Percentiles rank a stretch among this genome's conserved stretches.
These are phyloP conservation scores for Pseudocercospora fuligena DNA, from an alignment of 2,329 filamentous ascomycete species.

Conservation along the genomic window DNA sequence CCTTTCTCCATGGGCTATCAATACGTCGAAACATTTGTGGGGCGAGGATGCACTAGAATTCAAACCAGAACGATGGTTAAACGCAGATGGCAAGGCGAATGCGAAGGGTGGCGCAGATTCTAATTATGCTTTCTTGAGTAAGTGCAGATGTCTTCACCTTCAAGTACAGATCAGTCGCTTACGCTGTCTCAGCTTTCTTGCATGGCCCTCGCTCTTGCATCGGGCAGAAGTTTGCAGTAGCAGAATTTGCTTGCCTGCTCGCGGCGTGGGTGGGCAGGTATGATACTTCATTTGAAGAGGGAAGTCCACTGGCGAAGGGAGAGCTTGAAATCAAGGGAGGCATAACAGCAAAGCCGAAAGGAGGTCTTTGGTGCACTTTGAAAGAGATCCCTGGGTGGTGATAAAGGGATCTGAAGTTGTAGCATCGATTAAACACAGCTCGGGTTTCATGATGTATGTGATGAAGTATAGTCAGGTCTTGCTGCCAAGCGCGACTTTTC, in stretches of 20 bases:
- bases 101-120: constrained; percentile 73
- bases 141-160: not conserved
- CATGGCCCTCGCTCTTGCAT: constrained; percentile 88
- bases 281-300: constrained; percentile 68
- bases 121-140: constrained; percentile 74
- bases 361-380: constrained; percentile 72
- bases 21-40: constrained; percentile 73
- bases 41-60: constrained; percentile 75
- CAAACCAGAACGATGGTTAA: constrained; percentile 78
- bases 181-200: constrained; percentile 63
- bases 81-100: constrained; percentile 55
- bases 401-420: not conserved
- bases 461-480: no score
- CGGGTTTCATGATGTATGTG: not conserved
- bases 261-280: constrained; percentile 79
- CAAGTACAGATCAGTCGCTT: not conserved
- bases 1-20: constrained; percentile 69
- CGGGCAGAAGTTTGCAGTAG: constrained; percentile 77
- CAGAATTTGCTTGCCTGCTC: constrained; percentile 83
- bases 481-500: no score
- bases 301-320: constrained; percentile 42
- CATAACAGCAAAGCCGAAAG: constrained; percentile 73
- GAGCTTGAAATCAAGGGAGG: constrained; percentile 70
- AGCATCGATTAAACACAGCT: no score
- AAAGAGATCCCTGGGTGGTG: constrained; percentile 71